A percentile compares a stretch with the other conserved stretches of the same genome.
These are phyloP conservation scores for Trichothecium roseum DNA, from an alignment of 2,329 filamentous ascomycete species.

Conservation along the genomic window DNA sequence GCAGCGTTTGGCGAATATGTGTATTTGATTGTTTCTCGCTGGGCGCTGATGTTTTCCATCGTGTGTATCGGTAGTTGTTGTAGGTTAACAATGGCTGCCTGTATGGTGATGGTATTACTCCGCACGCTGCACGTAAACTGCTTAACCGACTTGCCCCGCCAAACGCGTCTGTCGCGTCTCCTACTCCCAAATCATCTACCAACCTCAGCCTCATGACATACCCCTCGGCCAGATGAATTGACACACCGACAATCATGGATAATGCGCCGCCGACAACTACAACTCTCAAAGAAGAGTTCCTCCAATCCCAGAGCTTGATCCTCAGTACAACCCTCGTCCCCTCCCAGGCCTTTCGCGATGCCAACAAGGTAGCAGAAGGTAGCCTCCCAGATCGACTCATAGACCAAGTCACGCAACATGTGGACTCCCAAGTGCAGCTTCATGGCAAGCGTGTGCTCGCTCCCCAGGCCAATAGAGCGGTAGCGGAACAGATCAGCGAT, in stretches of 20 bases:
- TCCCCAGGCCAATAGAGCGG: slow-evolving; percentile 57
- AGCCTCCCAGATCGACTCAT: slow-evolving; percentile 37
- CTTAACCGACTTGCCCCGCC: too few species aligned
- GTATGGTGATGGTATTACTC: too few species aligned
- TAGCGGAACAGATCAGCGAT: slow-evolving; percentile 62
- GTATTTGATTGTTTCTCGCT: too few species aligned
- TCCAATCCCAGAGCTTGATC: slow-evolving; percentile 50
- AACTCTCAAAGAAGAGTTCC: slow-evolving; percentile 47
- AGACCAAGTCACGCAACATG: slow-evolving; percentile 44
- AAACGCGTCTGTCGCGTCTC: too few species aligned
- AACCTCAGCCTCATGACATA: too few species aligned
- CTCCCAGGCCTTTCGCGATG: slow-evolving; percentile 40
- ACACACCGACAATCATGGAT: neutral
- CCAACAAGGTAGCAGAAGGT: slow-evolving; percentile 30
- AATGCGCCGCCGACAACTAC: slow-evolving; percentile 4
- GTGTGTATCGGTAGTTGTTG: too few species aligned
- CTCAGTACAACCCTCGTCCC: slow-evolving; percentile 45
- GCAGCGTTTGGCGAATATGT: too few species aligned
- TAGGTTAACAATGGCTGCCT: too few species aligned
- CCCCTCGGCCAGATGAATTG: too few species aligned
- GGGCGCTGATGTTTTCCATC: too few species aligned
- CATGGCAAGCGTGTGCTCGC: slow-evolving; percentile 58
- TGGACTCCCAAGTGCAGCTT: slow-evolving; percentile 53
- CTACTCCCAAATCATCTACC: too few species aligned
- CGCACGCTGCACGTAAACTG: too few species aligned